Percentiles rank a stretch among this genome's conserved stretches.
These are phyloP conservation scores for Cyclocybe aegerita DNA, from an alignment of 768 basidiomycete genomes.

Conservation along the genomic window DNA sequence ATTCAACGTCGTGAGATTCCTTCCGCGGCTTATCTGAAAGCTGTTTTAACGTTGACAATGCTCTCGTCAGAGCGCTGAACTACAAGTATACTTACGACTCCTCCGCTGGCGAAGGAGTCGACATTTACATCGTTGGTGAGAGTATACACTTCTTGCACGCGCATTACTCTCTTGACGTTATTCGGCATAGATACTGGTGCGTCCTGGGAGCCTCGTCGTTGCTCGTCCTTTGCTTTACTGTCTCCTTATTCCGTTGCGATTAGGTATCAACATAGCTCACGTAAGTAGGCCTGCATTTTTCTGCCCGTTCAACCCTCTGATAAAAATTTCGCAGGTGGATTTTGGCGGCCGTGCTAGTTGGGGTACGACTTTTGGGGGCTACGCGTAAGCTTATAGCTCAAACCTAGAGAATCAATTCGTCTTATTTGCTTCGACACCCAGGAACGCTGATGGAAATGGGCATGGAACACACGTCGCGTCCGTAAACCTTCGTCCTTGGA, in stretches of 20 bases:
- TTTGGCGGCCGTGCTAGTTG: conserved; percentile 43
- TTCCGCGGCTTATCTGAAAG: conserved; percentile 1
- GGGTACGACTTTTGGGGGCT: conserved; percentile 33
- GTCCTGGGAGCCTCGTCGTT: not conserved
- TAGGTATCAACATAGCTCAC: conserved; percentile 23
- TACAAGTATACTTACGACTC: conserved; percentile 31
- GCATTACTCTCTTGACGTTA: not conserved
- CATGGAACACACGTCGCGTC: conserved; percentile 42
- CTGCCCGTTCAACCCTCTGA: not conserved
- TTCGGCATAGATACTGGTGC: conserved; percentile 23
- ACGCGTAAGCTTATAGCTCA: not conserved
- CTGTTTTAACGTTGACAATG: not conserved
- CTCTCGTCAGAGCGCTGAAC: conserved; percentile 11
- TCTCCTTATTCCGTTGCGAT: not conserved
- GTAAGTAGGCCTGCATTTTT: conserved; percentile 10
- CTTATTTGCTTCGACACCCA: too few species aligned
- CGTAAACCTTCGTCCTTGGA: conserved; percentile 5
- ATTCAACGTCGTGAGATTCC: too few species aligned
- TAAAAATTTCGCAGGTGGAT: conserved; percentile 20
- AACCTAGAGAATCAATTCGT: not conserved
- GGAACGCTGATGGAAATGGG: conserved; percentile 35
- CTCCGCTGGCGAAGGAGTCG: conserved; percentile 33
- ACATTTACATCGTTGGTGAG: conserved; percentile 42
- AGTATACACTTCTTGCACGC: not conserved
- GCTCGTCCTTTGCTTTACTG: not conserved